Base-by-base conservation (phyloP, 495 filamentous ascomycete genomes). In the Penicillium argentinense region DNA sequence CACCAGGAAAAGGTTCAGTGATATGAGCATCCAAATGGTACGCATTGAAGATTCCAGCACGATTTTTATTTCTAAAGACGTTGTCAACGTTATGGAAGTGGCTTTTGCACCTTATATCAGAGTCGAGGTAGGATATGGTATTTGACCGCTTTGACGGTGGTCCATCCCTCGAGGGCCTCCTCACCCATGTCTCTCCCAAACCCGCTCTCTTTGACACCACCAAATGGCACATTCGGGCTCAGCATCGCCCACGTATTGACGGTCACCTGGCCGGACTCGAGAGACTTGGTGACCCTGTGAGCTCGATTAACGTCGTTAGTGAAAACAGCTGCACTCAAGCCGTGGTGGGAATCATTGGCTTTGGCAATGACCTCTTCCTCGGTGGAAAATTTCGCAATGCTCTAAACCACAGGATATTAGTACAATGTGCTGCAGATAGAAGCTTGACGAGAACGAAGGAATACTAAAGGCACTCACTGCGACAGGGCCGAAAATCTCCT, bases 331-430 rank as follows among this genome's bases (percentile, higher is more conserved):
- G 81, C 81, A 23, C 88, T 88, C 13, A 97, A 77, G 1, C 91
- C 91, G 53, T 95, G 92, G 0, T 81, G 86, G 1, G 86, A 89
- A 62, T 89, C 80, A 58, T 96, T 97, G 17, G 91, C 91, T 62
- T 86, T 76, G 32, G 76, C 71, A 18, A 96, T 69, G 0, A 87
- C 92, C 46, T 97, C 89, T 26, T 85, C 85, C 56, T 97, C 91
- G 0, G 80, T 85, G 59, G 81, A 81, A 72, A 96, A 96, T 8
- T 58, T 58, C 25, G 59, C 49, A 18, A 64, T 66, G 29, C 59
- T 57, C 61, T 64, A 12, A 25, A 21, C 12, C 1, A 18, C 6
- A 3, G 14, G 23, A 19, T 33, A 14, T 48, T 28, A 52, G 47
- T 39, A 21, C 19, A 5, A 14, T n/a, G n/a, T n/a, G n/a, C n/a